Base-by-base conservation (phyloP, 805 yeast species). In the Kazachstania martiniae region DNA sequence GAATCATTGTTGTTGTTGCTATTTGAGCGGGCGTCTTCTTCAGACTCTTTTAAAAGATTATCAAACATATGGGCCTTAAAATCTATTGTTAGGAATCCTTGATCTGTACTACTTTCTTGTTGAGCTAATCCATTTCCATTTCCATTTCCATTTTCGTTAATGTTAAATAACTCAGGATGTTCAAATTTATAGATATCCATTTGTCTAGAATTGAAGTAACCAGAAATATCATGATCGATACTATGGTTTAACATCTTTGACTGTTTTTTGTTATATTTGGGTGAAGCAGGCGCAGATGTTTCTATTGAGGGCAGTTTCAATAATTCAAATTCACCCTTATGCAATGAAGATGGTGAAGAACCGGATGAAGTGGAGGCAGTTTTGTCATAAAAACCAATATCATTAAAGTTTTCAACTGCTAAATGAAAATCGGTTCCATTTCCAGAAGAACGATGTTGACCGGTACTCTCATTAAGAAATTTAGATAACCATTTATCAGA, bases 151-250 rank as follows among this genome's bases (percentile, higher is more conserved):
- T 9, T 6, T 23, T 23, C 25, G 8, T 9, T 9, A 10, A 10
- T 7, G 21, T 7, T 8, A 19, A 19, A 8, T 8, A 19, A 8
- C 10, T 19, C 21, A 19, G 21, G 10, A 13, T 21, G 22, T 29
- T 25, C 29, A 19, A 26, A 27, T 22, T 31, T 32, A 73, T 40
- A 77, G 57, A 48, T 75, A 47, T 76, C 83, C 29, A 71, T 60
- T 51, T 79, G 87, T 41, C 85, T 62, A 1, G 74, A 63, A 44
- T 77, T 68, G 52, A 78, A 78, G 24, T 76, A 59, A 12, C 68
- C 67, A 6, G 78, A 67, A 9, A 78, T 66, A 35, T 77, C 79
- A 22, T 33, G 21, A 24, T 49, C 65, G 31, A 39, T 12, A 14
- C 28, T 24, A 25, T 23, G 23, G 13, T 27, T 22, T 22, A 12